phyloP scores from a whole-genome alignment of 129 eudicot species.

The Flaveria bidentis region DNA sequence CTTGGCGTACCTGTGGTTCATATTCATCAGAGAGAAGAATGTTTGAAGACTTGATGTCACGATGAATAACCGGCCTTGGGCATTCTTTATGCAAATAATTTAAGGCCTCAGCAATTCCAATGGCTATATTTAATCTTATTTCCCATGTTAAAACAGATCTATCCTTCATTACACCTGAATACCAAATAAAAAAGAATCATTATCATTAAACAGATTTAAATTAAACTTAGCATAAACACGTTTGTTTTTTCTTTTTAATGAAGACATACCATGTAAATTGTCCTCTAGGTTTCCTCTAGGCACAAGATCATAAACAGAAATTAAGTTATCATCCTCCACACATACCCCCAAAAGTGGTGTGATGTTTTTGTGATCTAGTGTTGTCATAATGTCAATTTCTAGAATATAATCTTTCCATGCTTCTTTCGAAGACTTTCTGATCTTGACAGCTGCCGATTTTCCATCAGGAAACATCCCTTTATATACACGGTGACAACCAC shows the following conservation, averaged over 20 bases:
- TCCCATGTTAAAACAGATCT: slow-evolving; percentile 67
- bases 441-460: slow-evolving; percentile 75
- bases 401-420: slow-evolving; percentile 74
- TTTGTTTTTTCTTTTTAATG: background rate
- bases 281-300: slow-evolving; percentile 83
- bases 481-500: slow-evolving; percentile 84
- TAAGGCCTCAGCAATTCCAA: slow-evolving; percentile 81
- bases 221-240: slow-evolving; percentile 8
- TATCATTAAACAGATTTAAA: slow-evolving; percentile 14
- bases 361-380: slow-evolving; percentile 69
- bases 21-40: slow-evolving; percentile 76
- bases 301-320: slow-evolving; percentile 80
- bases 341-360: slow-evolving; percentile 84
- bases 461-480: slow-evolving; percentile 82
- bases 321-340: slow-evolving; percentile 62
- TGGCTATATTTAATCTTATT: slow-evolving; percentile 63
- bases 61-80: slow-evolving; percentile 70
- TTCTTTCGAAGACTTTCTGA: slow-evolving; percentile 70
- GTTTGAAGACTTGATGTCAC: slow-evolving; percentile 91
- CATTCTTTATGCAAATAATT: slow-evolving; percentile 76
- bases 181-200: background rate
- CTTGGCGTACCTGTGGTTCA: slow-evolving; percentile 68
- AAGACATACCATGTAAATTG: slow-evolving; percentile 56
- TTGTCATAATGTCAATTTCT: slow-evolving; percentile 84
- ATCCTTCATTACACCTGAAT: slow-evolving; percentile 44